Conservation (phyloP, 306 rosid species). For the Acacia acuminata region DNA sequence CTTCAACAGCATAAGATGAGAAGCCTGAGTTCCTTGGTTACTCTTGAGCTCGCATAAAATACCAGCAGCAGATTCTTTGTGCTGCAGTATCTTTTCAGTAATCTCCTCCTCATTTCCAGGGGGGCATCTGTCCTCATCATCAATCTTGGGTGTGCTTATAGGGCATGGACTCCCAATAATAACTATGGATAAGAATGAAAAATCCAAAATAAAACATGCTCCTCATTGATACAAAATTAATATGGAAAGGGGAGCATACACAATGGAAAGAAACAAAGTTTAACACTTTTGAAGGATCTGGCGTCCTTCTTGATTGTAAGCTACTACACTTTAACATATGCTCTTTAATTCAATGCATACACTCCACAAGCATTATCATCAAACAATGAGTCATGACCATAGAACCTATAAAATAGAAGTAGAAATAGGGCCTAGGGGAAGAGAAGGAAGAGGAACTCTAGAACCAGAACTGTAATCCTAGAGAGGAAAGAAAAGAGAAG, state of each 20-base stretch:
- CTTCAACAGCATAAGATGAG: conserved; percentile 47
- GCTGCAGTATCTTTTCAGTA: conserved; percentile 53
- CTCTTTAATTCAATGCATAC: conserved; percentile 22
- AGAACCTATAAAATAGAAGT: no score
- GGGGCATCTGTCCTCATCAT: conserved; percentile 37
- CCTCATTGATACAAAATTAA: conserved; percentile 25
- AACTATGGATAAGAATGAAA: conserved; percentile 36
- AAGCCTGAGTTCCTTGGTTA: conserved; percentile 54
- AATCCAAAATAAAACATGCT: conserved; percentile 24
- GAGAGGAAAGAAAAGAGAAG: no score
- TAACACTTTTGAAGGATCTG: conserved; percentile 11
- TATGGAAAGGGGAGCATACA: background rate
- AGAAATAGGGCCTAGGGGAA: no score
- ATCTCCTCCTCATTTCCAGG: conserved; percentile 57
- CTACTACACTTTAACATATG: background rate
- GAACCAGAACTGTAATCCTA: no score
- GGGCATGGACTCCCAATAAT: conserved; percentile 53
- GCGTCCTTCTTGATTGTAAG: conserved; percentile 10
- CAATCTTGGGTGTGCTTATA: conserved; percentile 41
- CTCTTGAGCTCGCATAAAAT: conserved; percentile 59
- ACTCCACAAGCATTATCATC: background rate
- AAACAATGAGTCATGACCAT: background rate
- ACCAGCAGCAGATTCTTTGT: conserved; percentile 75
- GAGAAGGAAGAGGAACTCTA: no score
- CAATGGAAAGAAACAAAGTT: background rate